Base-by-base conservation (phyloP, 106 monocot genomes). In the Dioscorea alata region DNA sequence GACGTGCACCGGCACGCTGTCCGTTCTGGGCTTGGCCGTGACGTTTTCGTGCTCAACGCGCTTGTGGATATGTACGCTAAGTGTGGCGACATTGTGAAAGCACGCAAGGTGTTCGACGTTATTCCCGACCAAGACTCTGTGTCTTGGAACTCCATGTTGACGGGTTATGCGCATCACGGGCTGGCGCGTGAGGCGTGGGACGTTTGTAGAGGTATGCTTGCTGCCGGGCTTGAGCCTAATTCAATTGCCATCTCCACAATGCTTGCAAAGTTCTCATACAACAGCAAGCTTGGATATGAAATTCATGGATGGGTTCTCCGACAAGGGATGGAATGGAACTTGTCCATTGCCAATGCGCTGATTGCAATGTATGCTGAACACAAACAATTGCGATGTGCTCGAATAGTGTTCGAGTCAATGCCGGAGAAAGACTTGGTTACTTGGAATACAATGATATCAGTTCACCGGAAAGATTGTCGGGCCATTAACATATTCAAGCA, bases 21-120 rank as follows among this genome's bases (percentile, higher is more conserved):
- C 6, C 76, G 86, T 33, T 63, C 66, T 0, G 96, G 96, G 0
- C 78, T 87, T 59, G 86, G 68, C 6, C 15, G 22, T 2, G 82
- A 89, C 25, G 33, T 61, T 8, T 97, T 83, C 60, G 84, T 80
- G 13, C 81, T 89, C 24, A 92, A 89, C 49, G 81, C 86, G 1
- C 84, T 92, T 50, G 78, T 89, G 33, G 86, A 86, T 61, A 86
- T 92, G 78, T 92, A 92, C 60, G 81, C 92, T 16, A 97, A 92
- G 64, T 97, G 96, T 60, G 92, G 92, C 32, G 86, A 92, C 78
- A 85, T 92, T 24, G 18, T 32, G 20, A 61, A 64, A 14, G 84
- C 92, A 4, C 70, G 82, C 1, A 56, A 16, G 10, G 51, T 80
- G 16, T 97, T 97, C 60, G 82, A 85, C 50, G 32, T 33, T 18